Percentiles rank a stretch among this genome's conserved stretches.
phyloP scores from a whole-genome alignment of 1,284 basidiomycete genomes.

The Gymnopus androsaceus region DNA sequence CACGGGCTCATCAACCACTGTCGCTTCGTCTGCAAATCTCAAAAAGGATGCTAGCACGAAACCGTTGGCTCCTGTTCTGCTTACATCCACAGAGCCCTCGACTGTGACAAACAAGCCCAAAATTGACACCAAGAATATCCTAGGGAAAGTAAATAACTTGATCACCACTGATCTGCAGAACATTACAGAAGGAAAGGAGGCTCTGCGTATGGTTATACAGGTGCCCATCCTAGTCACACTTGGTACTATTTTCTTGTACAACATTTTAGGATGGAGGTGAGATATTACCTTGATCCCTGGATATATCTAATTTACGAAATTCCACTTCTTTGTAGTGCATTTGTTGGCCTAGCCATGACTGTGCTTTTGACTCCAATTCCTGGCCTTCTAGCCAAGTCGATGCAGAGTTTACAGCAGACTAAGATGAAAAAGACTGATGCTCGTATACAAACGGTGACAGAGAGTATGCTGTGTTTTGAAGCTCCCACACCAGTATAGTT shows the following conservation, averaged over 20 bases:
- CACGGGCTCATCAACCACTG: too few relatives aligned
- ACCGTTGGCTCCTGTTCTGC: not conserved
- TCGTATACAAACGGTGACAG: conserved; percentile 32
- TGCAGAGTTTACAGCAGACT: conserved; percentile 22
- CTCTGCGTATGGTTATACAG: conserved; percentile 20
- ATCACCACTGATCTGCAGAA: conserved; percentile 26
- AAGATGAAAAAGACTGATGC: conserved; percentile 26
- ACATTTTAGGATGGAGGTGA: conserved; percentile 47
- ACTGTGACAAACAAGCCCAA: too few relatives aligned
- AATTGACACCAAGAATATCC: conserved; percentile 27
- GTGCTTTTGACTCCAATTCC: conserved; percentile 51
- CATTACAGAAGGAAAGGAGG: conserved; percentile 23
- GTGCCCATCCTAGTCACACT: conserved; percentile 32
- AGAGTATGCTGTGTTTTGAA: conserved; percentile 37
- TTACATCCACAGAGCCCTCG: too few relatives aligned
- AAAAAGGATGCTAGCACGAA: not conserved
- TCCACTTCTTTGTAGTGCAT: conserved; percentile 41
- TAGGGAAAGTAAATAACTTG: conserved; percentile 45
- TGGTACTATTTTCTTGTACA: conserved; percentile 45
- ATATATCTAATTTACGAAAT: not conserved
- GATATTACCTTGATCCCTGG: not conserved
- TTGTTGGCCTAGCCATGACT: conserved; percentile 57
- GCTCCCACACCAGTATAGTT: too few relatives aligned
- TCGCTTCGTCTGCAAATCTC: conserved; percentile 23
- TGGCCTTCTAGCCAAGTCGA: conserved; percentile 29